Percentiles rank a stretch among this genome's conserved stretches.
Conservation (phyloP, 257 asterid genomes). For the Solanum lycopersicoides region DNA sequence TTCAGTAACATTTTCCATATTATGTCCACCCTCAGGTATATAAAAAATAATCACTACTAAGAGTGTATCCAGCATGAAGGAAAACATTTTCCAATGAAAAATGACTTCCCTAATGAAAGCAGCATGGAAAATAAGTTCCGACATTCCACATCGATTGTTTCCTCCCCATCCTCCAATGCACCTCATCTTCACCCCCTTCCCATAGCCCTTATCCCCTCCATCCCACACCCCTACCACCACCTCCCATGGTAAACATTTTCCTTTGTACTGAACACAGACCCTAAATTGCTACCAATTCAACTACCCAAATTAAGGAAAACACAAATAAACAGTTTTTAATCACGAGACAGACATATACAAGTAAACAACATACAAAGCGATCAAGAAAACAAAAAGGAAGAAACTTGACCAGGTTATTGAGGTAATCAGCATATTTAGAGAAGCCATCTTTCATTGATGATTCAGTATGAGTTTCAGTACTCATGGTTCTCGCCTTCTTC, state of each 20-base stretch:
- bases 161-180: not conserved
- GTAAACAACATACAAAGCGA: not conserved
- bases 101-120: not conserved
- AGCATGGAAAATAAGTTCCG: not conserved
- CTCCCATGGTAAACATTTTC: not conserved
- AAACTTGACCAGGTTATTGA: slow-evolving; percentile 47
- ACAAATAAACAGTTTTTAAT: not conserved
- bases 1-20: not conserved
- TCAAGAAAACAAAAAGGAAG: not conserved
- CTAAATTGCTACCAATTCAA: not conserved
- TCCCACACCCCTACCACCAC: not conserved
- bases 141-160: not conserved
- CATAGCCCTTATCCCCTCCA: not conserved
- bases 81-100: not conserved
- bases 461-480: slow-evolving; percentile 24
- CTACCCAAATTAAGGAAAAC: not conserved
- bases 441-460: slow-evolving; percentile 57
- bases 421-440: slow-evolving; percentile 55
- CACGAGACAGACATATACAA: not conserved
- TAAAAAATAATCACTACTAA: not conserved
- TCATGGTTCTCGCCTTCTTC: slow-evolving; percentile 46
- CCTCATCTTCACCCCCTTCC: not conserved
- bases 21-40: not conserved
- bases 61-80: not conserved
- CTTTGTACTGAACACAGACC: not conserved